Base-by-base conservation (phyloP, 2,329 filamentous ascomycete species). In the Chaetomium sp. region DNA sequence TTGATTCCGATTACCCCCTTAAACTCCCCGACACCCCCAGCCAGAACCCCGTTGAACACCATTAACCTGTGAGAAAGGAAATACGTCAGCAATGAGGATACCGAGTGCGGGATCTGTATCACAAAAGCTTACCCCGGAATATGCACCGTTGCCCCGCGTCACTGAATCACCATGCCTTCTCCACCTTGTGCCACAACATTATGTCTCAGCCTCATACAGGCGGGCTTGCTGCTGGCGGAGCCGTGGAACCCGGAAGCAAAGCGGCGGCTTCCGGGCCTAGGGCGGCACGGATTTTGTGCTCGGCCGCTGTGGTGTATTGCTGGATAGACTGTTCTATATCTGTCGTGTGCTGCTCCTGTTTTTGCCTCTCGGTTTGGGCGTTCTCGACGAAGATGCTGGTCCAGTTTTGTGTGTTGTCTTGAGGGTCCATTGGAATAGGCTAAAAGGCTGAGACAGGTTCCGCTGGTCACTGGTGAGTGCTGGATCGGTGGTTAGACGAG, bases 341-440 rank as follows among this genome's bases (percentile, higher is more conserved):
- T 6, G 60, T 42, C 13, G 64, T 68, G 55, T 66, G 64, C 16
- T 61, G 27, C 25, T 68, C 61, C n/a, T 60, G 33, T 25, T 31
- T 19, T 19, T 56, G 57, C 21, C 53, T 13, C 10, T 63, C 57
- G 1, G 23, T 35, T 29, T 68, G 60, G 13, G 21, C 33, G 6
- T 19, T 25, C 13, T 54, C 33, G 35, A 66, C 33, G 21, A 56
- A 66, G n/a, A 60, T 33, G 4, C 4, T 35, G 7, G 53, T 61
- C 64, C 64, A 66, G 9, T 56, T 47, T 19, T 19, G 19, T 8
- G 12, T 19, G 50, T 42, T 2, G 7, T 9, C 5, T 38, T 61
- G 27, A 4, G 38, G 47, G 31, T 38, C 29, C 57, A 60, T 57
- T 35, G 27, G 21, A 3, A 8, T 6, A n/a, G 25, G 21, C 5